These are phyloP conservation scores for Colletotrichum chlorophyti DNA, from an alignment of 2,329 filamentous ascomycete genomes.

Conservation along the genomic window DNA sequence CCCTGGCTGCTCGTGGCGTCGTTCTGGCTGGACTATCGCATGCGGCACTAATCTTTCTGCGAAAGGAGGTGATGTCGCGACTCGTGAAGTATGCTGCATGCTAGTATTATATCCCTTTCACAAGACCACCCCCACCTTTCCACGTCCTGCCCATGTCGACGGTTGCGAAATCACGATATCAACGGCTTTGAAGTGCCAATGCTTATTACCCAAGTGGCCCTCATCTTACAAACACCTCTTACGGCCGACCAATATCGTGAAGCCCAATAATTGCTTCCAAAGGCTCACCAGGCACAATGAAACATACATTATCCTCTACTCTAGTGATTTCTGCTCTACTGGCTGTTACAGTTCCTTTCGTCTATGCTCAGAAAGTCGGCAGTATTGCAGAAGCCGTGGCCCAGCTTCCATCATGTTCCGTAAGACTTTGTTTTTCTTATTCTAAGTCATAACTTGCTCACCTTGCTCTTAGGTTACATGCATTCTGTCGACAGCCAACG, in stretches of 20 bases:
- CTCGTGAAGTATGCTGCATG: background rate
- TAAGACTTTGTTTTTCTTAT: conserved; percentile 25
- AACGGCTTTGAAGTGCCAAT: background rate
- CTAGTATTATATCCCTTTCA: background rate
- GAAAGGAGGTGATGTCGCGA: background rate
- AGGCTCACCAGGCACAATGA: conserved; percentile 2
- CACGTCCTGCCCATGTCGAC: background rate
- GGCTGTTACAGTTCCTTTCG: background rate
- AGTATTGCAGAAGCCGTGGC: conserved; percentile 22
- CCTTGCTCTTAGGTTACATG: conserved; percentile 5
- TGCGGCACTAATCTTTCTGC: conserved; percentile 5
- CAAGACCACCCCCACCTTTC: background rate
- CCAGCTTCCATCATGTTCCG: conserved; percentile 38
- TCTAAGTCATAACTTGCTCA: background rate
- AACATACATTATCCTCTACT: background rate
- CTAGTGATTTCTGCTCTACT: background rate
- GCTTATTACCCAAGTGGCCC: background rate
- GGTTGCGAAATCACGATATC: background rate
- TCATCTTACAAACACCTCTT: too few species aligned
- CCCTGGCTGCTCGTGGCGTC: background rate
- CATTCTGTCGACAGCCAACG: conserved; percentile 4
- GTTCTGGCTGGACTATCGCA: conserved; percentile 10
- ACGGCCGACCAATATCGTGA: too few species aligned
- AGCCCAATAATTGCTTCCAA: too few species aligned
- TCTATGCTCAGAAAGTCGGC: conserved; percentile 9